Evolutionary conservation across 768 basidiomycete species (phyloP).

Genomic region (Kondoa malvinella): DNA sequence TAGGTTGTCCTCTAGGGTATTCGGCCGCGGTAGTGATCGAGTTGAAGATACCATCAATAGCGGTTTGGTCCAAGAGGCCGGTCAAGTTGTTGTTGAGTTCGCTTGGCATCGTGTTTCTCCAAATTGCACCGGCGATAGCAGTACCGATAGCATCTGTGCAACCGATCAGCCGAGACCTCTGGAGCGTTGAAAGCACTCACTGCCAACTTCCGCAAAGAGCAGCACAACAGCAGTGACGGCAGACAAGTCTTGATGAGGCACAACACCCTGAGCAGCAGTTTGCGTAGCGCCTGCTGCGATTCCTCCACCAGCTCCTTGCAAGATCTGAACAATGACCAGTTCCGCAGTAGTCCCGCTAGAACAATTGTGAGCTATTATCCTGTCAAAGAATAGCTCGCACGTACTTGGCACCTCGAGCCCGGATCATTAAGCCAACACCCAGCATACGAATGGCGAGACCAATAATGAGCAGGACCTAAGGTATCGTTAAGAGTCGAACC

Average conservation of each 20-base stretch:
- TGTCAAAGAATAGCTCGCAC: conserved; percentile 17
- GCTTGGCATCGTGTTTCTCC: conserved; percentile 32
- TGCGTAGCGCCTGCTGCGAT: conserved; percentile 38
- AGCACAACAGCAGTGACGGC: conserved; percentile 31
- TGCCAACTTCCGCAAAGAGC: conserved; percentile 34
- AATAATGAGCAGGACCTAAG: conserved; percentile 43
- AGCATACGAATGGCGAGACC: conserved; percentile 47
- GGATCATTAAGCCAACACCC: conserved; percentile 54
- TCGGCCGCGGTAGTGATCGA: conserved; percentile 39
- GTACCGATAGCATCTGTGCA: conserved; percentile 30
- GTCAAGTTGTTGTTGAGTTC: conserved; percentile 45
- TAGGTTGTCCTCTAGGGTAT: conserved; percentile 35
- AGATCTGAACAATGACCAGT: conserved; percentile 49
- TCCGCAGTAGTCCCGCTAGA: conserved; percentile 29
- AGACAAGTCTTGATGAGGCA: conserved; percentile 33
- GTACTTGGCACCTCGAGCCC: conserved; percentile 48
- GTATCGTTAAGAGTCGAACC: conserved; percentile 17
- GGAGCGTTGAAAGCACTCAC: too few species aligned
- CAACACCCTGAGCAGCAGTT: conserved; percentile 31
- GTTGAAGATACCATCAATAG: conserved; percentile 20
- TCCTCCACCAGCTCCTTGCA: conserved; percentile 61
- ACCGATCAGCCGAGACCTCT: too few species aligned
- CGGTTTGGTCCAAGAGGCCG: conserved; percentile 33
- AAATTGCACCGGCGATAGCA: conserved; percentile 28
- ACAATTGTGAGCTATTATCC: neutral